Conservation (phyloP, 2,329 filamentous ascomycete genomes). For the Neodidymelliopsis sp. region DNA sequence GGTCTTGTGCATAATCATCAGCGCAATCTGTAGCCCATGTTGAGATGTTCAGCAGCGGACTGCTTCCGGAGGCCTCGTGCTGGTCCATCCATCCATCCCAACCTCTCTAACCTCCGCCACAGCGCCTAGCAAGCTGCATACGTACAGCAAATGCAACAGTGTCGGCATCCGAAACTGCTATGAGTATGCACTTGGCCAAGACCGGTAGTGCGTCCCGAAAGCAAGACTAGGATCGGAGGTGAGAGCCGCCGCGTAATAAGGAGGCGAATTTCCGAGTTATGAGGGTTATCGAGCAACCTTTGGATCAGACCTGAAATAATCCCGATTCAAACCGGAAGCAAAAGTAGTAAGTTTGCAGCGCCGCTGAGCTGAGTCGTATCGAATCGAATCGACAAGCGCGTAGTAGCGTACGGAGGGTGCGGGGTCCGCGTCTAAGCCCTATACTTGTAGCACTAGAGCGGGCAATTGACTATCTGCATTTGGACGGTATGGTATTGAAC, state of each 20-base stretch:
- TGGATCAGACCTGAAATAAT: too few relatives aligned
- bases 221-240: background rate
- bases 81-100: background rate
- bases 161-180: background rate
- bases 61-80: background rate
- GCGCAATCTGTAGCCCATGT: background rate
- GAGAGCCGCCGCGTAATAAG: background rate
- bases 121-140: background rate
- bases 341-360: too few relatives aligned
- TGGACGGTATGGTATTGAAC: conserved; percentile 3
- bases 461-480: background rate
- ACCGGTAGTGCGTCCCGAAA: background rate
- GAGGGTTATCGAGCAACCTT: too few relatives aligned
- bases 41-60: background rate
- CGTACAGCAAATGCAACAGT: background rate
- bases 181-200: background rate
- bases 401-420: background rate
- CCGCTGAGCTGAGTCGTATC: too few relatives aligned
- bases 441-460: background rate
- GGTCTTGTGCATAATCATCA: background rate
- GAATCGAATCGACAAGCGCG: background rate
- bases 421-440: conserved; percentile 13
- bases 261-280: background rate
- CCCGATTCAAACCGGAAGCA: background rate
- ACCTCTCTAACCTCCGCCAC: background rate